Percentiles rank a stretch among this genome's conserved stretches.
phyloP scores from a whole-genome alignment of 2,329 filamentous ascomycete species.

The Exophiala sp. region DNA sequence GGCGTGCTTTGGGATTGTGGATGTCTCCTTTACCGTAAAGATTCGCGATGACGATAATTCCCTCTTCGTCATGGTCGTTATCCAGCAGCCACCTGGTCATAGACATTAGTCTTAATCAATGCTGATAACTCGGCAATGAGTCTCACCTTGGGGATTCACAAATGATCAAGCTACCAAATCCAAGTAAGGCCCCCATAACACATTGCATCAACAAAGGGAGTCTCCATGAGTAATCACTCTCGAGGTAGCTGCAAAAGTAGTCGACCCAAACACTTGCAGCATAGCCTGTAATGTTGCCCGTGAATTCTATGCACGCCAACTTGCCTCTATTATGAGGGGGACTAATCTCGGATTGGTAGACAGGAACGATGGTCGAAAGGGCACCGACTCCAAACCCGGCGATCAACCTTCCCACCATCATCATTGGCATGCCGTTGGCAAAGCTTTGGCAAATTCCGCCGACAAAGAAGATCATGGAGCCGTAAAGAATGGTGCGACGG shows the following conservation, averaged over 20 bases:
- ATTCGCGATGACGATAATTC: slow-evolving; percentile 96
- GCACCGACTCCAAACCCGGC: slow-evolving; percentile 83
- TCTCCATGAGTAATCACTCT: slow-evolving; percentile 81
- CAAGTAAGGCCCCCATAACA: slow-evolving; percentile 82
- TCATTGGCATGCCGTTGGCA: slow-evolving; percentile 78
- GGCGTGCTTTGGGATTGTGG: slow-evolving; percentile 82
- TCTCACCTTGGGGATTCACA: slow-evolving; percentile 86
- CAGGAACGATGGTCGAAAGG: slow-evolving; percentile 83
- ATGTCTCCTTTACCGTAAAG: slow-evolving; percentile 94
- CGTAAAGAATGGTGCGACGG: slow-evolving; percentile 84
- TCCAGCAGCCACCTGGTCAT: slow-evolving; percentile 79
- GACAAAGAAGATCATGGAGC: slow-evolving; percentile 76
- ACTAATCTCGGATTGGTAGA: slow-evolving; percentile 92
- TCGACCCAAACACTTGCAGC: slow-evolving; percentile 97
- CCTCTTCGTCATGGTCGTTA: slow-evolving; percentile 96
- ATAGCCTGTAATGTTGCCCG: slow-evolving; percentile 93
- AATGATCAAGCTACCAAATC: slow-evolving; percentile 80
- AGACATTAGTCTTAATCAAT: slow-evolving; percentile 31
- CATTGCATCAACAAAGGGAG: slow-evolving; percentile 88
- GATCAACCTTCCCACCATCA: slow-evolving; percentile 74
- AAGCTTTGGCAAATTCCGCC: slow-evolving; percentile 82
- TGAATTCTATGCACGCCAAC: slow-evolving; percentile 95
- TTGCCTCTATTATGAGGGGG: slow-evolving; percentile 94
- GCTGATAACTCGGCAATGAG: background rate
- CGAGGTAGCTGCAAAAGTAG: slow-evolving; percentile 90